These are phyloP conservation scores for Lavandula angustifolia DNA, from an alignment of 257 asterid species.

Conservation along the genomic window DNA sequence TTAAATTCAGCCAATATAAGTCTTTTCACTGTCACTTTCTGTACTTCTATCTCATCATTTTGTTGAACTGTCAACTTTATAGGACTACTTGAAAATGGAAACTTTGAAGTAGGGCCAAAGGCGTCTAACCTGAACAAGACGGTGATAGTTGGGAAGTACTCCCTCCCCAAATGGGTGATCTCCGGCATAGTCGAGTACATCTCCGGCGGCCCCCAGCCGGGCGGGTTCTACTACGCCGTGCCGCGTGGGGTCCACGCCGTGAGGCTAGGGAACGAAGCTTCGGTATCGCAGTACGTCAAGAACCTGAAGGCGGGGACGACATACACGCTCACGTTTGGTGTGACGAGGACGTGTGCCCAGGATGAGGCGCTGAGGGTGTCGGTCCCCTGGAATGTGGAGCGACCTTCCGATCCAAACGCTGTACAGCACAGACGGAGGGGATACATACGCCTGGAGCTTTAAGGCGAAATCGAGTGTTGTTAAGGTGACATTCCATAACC, in stretches of 20 bases:
- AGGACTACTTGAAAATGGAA: constrained; percentile 66
- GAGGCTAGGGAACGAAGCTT: constrained; percentile 76
- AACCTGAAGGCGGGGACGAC: constrained; percentile 38
- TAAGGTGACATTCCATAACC: constrained; percentile 66
- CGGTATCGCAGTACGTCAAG: constrained; percentile 52
- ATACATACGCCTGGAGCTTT: constrained; percentile 80
- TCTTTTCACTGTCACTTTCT: too few species aligned
- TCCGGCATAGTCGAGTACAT: constrained; percentile 67
- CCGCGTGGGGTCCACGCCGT: constrained; percentile 76
- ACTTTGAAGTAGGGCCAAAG: constrained; percentile 68
- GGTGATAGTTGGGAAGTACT: constrained; percentile 56
- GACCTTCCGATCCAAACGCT: constrained; percentile 72
- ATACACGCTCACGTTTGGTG: constrained; percentile 64
- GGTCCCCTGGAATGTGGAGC: constrained; percentile 51
- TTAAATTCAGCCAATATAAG: neutral
- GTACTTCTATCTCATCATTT: neutral
- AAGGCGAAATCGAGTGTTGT: constrained; percentile 51
- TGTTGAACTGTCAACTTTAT: constrained; percentile 2
- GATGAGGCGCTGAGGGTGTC: constrained; percentile 64
- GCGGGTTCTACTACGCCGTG: constrained; percentile 60
- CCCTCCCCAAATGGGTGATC: constrained; percentile 78
- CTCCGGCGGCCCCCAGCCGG: constrained; percentile 77
- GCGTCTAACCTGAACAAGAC: constrained; percentile 55
- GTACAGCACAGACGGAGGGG: constrained; percentile 74
- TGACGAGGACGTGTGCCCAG: constrained; percentile 81